Conservation (phyloP, 164 flowering plant genomes). For the Vitis amurensis region DNA sequence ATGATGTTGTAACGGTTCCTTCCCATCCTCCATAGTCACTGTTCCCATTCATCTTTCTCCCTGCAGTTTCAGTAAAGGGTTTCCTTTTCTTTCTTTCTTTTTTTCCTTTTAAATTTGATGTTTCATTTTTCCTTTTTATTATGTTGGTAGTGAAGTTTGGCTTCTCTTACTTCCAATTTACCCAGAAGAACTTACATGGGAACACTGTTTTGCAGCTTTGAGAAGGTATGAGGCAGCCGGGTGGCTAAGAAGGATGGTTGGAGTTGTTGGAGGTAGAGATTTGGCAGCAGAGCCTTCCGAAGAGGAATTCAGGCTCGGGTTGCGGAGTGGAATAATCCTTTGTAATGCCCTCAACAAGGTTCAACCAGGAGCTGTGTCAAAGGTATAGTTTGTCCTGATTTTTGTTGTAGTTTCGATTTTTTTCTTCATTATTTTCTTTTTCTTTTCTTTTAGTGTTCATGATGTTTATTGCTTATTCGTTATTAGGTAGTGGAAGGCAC, state of each 20-base stretch:
- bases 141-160: no score
- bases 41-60: no score
- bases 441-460: not conserved
- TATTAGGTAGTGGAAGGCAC: constrained; percentile 64
- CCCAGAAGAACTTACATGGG: not conserved
- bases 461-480: not conserved
- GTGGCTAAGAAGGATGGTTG: constrained; percentile 45
- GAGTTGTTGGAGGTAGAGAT: constrained; percentile 51
- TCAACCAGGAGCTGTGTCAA: constrained; percentile 81
- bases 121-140: no score
- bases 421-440: not conserved
- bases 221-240: constrained; percentile 54
- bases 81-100: no score
- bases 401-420: not conserved
- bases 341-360: constrained; percentile 83
- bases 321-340: constrained; percentile 82
- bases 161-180: no score
- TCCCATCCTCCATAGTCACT: no score
- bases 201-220: constrained; percentile 26
- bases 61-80: no score
- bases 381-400: constrained; percentile 40
- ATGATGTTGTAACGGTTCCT: no score
- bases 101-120: no score
- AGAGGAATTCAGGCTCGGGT: constrained; percentile 83
- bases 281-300: constrained; percentile 91